Conservation (phyloP, 495 filamentous ascomycete genomes). For the Trichoderma orchidacearum region DNA sequence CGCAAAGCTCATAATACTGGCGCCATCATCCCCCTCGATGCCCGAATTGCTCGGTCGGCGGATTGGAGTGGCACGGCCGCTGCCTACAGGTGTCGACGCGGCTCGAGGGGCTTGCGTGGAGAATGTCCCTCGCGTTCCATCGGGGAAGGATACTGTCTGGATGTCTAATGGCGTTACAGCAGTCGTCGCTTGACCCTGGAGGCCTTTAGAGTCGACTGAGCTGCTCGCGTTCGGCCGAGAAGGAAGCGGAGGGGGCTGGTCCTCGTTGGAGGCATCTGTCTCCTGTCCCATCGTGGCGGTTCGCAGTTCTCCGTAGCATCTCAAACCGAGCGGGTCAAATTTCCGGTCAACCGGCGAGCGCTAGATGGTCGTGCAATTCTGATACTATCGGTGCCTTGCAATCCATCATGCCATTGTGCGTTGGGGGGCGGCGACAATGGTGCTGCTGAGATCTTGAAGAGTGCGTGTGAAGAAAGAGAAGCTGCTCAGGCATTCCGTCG, state of each 20-base stretch:
- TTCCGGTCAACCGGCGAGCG: neutral
- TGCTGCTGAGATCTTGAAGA: too few species aligned
- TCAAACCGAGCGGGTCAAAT: neutral
- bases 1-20: constrained; percentile 71
- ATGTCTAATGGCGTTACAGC: constrained; percentile 69
- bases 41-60: constrained; percentile 9
- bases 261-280: neutral
- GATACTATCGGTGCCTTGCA: neutral
- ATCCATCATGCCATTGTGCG: constrained; percentile 2
- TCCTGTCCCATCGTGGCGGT: neutral
- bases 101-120: constrained; percentile 30
- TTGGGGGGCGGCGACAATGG: neutral
- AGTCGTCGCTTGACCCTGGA: constrained; percentile 69
- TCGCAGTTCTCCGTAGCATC: neutral
- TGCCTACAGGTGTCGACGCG: constrained; percentile 14
- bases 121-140: constrained; percentile 47
- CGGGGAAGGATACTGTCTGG: constrained; percentile 55
- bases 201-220: constrained; percentile 17
- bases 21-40: constrained; percentile 56
- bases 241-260: constrained; percentile 48
- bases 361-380: neutral
- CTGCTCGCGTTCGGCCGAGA: constrained; percentile 37
- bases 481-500: too few species aligned
- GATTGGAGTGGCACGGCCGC: constrained; percentile 17
- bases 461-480: too few species aligned